phyloP scores from a whole-genome alignment of 805 yeast genomes.

The Saccharomycopsis schoenii region DNA sequence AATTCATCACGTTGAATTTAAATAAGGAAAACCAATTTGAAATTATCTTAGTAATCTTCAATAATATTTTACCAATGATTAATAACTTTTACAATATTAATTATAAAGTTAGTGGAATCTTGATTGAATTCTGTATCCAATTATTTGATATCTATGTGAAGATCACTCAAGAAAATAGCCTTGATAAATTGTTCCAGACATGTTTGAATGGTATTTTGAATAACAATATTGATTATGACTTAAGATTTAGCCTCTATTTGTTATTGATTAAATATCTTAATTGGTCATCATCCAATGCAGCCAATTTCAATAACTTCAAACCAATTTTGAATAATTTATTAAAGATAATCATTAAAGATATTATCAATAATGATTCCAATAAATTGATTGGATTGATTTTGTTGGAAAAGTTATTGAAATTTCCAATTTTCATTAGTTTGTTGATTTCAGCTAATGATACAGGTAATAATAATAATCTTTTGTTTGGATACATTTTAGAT shows the following conservation, averaged over 20 bases:
- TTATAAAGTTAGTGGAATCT: conserved; percentile 58
- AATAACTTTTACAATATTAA: conserved; percentile 64
- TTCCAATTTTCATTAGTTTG: background rate
- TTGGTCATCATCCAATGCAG: conserved; percentile 34
- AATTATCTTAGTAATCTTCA: conserved; percentile 69
- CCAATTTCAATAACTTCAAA: conserved; percentile 12
- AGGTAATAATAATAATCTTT: conserved; percentile 15
- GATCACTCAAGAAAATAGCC: conserved; percentile 29
- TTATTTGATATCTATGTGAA: conserved; percentile 45
- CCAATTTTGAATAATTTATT: conserved; percentile 43
- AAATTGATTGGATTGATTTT: conserved; percentile 69
- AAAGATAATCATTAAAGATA: conserved; percentile 63
- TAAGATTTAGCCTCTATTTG: conserved; percentile 74
- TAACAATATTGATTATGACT: conserved; percentile 52
- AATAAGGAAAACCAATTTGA: conserved; percentile 16
- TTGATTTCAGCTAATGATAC: conserved; percentile 36
- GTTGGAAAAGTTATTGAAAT: conserved; percentile 46
- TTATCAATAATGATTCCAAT: conserved; percentile 64
- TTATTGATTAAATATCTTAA: conserved; percentile 57
- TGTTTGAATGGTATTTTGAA: conserved; percentile 65
- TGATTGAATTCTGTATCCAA: conserved; percentile 66
- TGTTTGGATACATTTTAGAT: conserved; percentile 1
- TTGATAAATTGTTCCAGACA: conserved; percentile 62
- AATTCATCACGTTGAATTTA: background rate
- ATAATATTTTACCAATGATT: conserved; percentile 64